Evolutionary conservation across 352 stramenopile species (phyloP).

Genomic region (Phytophthora citrophthora): DNA sequence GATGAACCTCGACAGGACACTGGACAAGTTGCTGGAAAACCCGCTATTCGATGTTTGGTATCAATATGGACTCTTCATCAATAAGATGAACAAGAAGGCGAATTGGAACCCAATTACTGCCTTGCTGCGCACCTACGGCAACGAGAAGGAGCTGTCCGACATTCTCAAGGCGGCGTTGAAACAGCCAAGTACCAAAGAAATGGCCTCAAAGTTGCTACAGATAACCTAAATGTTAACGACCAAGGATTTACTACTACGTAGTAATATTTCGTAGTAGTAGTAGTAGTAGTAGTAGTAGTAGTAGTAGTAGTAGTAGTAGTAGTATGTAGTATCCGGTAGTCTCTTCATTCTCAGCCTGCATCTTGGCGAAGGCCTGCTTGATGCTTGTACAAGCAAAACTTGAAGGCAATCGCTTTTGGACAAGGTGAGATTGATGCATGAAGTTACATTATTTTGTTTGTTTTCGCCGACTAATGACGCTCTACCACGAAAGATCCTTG

Average conservation of each 20-base stretch:
- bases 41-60: slow-evolving; percentile 8
- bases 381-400: slow-evolving; percentile 25
- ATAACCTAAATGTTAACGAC: neutral
- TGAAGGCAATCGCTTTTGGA: no score
- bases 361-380: slow-evolving; percentile 69
- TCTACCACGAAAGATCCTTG: slow-evolving; percentile 72
- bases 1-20: slow-evolving; percentile 1
- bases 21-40: neutral
- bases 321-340: no score
- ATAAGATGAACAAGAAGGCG: neutral
- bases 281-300: no score
- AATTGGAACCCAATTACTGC: neutral
- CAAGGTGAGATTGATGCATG: neutral
- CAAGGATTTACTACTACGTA: no score
- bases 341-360: slow-evolving; percentile 20
- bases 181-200: neutral
- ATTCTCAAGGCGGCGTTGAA: slow-evolving; percentile 5
- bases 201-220: slow-evolving; percentile 5
- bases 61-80: slow-evolving; percentile 6
- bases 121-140: neutral
- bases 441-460: slow-evolving; percentile 5
- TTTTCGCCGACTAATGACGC: slow-evolving; percentile 9
- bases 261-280: no score
- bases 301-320: no score
- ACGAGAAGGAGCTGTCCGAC: neutral